phyloP scores from a whole-genome alignment of 352 stramenopile species.

The Stephanocyclus meneghinianus region DNA sequence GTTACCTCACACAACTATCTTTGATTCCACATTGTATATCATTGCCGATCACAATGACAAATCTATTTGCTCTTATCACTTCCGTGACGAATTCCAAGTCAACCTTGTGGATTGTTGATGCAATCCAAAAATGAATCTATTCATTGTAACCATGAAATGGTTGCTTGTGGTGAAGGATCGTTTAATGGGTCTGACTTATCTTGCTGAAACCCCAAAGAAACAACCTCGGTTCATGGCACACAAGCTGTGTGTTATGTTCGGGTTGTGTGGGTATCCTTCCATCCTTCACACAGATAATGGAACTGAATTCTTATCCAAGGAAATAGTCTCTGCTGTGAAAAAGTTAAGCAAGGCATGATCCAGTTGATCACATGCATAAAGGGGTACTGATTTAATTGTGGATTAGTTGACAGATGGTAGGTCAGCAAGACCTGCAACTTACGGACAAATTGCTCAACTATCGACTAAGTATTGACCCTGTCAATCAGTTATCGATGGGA shows the following conservation, averaged over 20 bases:
- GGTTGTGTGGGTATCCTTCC: background rate
- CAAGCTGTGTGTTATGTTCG: background rate
- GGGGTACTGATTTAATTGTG: no score
- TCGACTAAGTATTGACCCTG: no score
- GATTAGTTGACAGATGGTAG: no score
- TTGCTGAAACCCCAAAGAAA: no score
- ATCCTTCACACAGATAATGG: slow-evolving; percentile 27
- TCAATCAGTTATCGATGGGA: no score
- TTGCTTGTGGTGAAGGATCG: slow-evolving; percentile 1
- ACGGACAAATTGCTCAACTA: no score
- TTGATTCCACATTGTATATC: no score
- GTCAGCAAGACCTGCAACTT: no score
- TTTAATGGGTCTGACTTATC: background rate
- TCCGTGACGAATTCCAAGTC: background rate
- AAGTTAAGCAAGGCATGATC: background rate
- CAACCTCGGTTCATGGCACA: no score
- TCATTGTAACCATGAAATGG: background rate
- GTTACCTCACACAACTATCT: no score
- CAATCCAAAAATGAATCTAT: background rate
- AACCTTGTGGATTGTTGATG: background rate
- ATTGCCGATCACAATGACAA: no score
- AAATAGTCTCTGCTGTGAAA: background rate
- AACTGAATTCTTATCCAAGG: slow-evolving; percentile 4
- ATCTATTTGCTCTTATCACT: background rate
- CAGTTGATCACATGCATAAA: no score